These are phyloP conservation scores for Aristolochia californica DNA, from an alignment of 164 flowering plant species.

Conservation along the genomic window DNA sequence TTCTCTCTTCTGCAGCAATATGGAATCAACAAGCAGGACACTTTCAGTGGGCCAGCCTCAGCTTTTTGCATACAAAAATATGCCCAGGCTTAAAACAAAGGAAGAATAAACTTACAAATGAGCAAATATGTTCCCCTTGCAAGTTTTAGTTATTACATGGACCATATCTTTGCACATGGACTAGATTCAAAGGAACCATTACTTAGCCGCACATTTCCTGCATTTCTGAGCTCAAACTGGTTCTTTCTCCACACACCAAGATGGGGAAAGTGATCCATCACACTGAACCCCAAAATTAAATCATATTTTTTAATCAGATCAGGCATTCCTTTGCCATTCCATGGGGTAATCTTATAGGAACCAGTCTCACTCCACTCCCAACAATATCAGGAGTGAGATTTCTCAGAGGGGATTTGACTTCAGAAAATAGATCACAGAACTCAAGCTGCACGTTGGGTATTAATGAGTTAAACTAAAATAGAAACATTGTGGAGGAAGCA, in stretches of 20 bases:
- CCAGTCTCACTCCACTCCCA: slow-evolving; percentile 75
- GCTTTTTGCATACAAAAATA: neutral
- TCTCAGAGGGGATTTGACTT: slow-evolving; percentile 48
- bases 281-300: slow-evolving; percentile 14
- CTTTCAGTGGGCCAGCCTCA: neutral
- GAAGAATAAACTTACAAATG: slow-evolving; percentile 47
- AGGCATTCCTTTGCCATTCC: slow-evolving; percentile 85
- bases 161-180: slow-evolving; percentile 43
- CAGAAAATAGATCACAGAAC: slow-evolving; percentile 44
- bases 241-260: slow-evolving; percentile 80
- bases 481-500: neutral
- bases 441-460: slow-evolving; percentile 58
- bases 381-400: slow-evolving; percentile 62
- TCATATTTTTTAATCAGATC: slow-evolving; percentile 38
- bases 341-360: slow-evolving; percentile 35
- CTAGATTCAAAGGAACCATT: slow-evolving; percentile 20
- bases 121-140: slow-evolving; percentile 75
- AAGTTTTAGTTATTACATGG: slow-evolving; percentile 71
- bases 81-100: neutral
- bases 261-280: slow-evolving; percentile 26
- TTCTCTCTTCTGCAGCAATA: slow-evolving; percentile 58
- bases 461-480: neutral
- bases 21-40: neutral
- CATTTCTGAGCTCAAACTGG: slow-evolving; percentile 39
- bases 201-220: slow-evolving; percentile 17